A percentile compares a stretch with the other conserved stretches of the same genome.
Evolutionary conservation across 768 basidiomycete genomes (phyloP).

Genomic region (Lepiota venenata): DNA sequence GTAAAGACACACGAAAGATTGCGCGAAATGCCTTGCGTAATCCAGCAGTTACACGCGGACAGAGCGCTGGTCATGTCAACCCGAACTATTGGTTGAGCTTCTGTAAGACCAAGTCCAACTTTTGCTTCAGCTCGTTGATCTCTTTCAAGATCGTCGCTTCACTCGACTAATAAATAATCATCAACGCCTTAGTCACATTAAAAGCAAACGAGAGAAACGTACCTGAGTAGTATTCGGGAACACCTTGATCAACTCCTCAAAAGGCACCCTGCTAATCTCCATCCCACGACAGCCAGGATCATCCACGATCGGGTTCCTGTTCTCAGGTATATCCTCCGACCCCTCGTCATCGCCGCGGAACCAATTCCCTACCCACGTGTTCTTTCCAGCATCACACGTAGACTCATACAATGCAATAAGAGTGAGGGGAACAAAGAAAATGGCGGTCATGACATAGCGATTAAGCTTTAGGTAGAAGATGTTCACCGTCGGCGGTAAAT

Average conservation of each 20-base stretch:
- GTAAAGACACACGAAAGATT: background rate
- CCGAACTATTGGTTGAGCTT: constrained; percentile 23
- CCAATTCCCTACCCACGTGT: constrained; percentile 69
- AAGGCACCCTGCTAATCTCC: constrained; percentile 68
- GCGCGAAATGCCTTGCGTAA: background rate
- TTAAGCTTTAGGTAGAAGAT: constrained; percentile 51
- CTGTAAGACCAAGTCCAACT: constrained; percentile 27
- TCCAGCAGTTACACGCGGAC: background rate
- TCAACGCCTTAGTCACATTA: constrained; percentile 1
- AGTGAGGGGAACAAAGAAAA: constrained; percentile 82
- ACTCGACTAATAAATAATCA: constrained; percentile 50
- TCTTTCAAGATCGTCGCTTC: constrained; percentile 68
- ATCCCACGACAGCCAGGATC: constrained; percentile 51
- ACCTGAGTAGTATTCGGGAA: constrained; percentile 77
- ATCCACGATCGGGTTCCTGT: constrained; percentile 60
- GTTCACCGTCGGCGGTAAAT: background rate
- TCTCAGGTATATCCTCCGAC: constrained; percentile 47
- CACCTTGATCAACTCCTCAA: constrained; percentile 61
- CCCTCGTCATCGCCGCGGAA: constrained; percentile 58
- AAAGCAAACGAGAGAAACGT: constrained; percentile 22
- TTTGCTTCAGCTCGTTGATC: constrained; percentile 50
- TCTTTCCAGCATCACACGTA: constrained; percentile 40
- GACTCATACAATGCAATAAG: constrained; percentile 78
- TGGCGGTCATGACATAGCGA: constrained; percentile 64
- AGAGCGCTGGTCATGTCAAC: background rate